Evolutionary conservation across 352 stramenopile genomes (phyloP).

Genomic region (Globisporangium nunn): DNA sequence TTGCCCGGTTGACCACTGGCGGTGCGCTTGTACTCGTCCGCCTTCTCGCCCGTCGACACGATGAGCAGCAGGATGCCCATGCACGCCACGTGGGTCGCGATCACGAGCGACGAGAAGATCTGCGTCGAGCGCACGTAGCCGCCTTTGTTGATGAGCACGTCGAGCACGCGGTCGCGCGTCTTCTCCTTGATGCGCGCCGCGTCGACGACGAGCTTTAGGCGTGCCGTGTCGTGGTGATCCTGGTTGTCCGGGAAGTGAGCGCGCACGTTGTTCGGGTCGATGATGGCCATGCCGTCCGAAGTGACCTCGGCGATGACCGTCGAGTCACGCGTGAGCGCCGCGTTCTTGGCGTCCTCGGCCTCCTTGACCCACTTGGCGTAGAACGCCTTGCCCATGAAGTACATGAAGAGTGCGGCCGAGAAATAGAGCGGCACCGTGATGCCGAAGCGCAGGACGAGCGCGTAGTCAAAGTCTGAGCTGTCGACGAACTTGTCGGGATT

Average conservation of each 20-base stretch:
- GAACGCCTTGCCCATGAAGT: slow-evolving; percentile 66
- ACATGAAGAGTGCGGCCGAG: slow-evolving; percentile 65
- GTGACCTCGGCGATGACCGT: slow-evolving; percentile 22
- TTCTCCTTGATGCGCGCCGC: slow-evolving; percentile 36
- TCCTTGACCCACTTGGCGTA: slow-evolving; percentile 66
- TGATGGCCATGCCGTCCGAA: not conserved
- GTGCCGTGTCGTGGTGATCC: slow-evolving; percentile 9
- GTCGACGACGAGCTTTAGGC: slow-evolving; percentile 43
- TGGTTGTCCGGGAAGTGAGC: slow-evolving; percentile 9
- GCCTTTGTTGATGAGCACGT: slow-evolving; percentile 62
- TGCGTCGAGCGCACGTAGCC: slow-evolving; percentile 78
- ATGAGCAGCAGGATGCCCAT: slow-evolving; percentile 68
- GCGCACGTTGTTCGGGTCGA: slow-evolving; percentile 9
- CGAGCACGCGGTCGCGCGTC: slow-evolving; percentile 41
- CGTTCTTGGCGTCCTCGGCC: slow-evolving; percentile 54
- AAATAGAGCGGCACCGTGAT: slow-evolving; percentile 72
- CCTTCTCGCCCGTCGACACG: slow-evolving; percentile 39
- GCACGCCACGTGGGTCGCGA: slow-evolving; percentile 57
- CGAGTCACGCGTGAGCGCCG: slow-evolving; percentile 33
- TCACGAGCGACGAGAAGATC: slow-evolving; percentile 65
- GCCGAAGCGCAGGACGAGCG: slow-evolving; percentile 55
- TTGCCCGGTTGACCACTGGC: slow-evolving; percentile 23
- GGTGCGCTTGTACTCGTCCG: slow-evolving; percentile 18
- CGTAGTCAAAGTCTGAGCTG: slow-evolving; percentile 45
- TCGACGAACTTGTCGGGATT: slow-evolving; percentile 46